phyloP scores from a whole-genome alignment of 805 yeast genomes.

The Saturnispora diversa region DNA sequence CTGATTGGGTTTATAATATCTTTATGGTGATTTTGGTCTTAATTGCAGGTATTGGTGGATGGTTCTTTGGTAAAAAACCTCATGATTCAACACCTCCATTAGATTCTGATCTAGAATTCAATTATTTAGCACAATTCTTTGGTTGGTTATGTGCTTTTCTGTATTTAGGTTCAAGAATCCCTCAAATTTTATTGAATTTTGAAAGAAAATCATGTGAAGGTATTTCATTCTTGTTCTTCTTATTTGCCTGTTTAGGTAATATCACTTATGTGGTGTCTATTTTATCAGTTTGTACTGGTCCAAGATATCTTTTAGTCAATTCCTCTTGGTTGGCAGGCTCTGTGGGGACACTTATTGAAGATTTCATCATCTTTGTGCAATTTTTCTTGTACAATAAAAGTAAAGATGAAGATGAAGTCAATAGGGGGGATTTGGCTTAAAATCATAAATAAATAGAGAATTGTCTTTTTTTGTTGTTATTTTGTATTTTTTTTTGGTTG shows the following conservation, averaged over 20 bases:
- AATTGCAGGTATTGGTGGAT: conserved; percentile 76
- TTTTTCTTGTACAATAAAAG: conserved; percentile 62
- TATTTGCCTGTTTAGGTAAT: conserved; percentile 93
- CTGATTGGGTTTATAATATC: conserved; percentile 28
- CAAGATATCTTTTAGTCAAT: conserved; percentile 67
- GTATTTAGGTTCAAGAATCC: conserved; percentile 82
- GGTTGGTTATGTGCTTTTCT: conserved; percentile 75
- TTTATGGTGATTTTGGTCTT: conserved; percentile 62
- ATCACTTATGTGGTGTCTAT: conserved; percentile 84
- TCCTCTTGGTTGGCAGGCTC: conserved; percentile 92
- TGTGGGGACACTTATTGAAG: conserved; percentile 77
- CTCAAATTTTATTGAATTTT: conserved; percentile 81
- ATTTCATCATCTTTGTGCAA: conserved; percentile 76
- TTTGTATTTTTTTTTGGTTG: too few species aligned
- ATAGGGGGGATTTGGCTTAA: conserved; percentile 12
- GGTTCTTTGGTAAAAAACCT: conserved; percentile 46
- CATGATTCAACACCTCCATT: conserved; percentile 30
- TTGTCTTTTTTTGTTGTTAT: too few species aligned
- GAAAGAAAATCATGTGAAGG: conserved; percentile 92
- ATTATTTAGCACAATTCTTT: conserved; percentile 74
- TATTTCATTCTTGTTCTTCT: conserved; percentile 82
- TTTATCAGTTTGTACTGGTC: conserved; percentile 62
- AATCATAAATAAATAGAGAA: too few species aligned
- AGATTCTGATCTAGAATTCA: conserved; percentile 46
- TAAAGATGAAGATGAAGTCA: conserved; percentile 21